These are phyloP conservation scores for Dipodascus geniculatus DNA, from an alignment of 805 yeast genomes.

Conservation along the genomic window DNA sequence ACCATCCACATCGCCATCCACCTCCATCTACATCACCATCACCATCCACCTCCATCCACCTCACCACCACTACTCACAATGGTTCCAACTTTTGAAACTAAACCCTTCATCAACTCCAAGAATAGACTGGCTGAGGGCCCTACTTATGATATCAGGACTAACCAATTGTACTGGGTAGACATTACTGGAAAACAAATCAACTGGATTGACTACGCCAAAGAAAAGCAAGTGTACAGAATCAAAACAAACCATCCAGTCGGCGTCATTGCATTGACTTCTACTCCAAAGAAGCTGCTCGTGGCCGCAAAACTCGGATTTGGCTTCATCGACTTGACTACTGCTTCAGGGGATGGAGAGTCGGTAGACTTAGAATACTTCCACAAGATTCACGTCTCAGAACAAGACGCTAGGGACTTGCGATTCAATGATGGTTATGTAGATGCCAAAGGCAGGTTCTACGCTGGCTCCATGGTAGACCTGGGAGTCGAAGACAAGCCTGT, in stretches of 20 bases:
- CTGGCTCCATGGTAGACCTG: conserved; percentile 54
- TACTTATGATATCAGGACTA: conserved; percentile 19
- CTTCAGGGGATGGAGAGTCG: conserved; percentile 20
- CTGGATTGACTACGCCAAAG: conserved; percentile 14
- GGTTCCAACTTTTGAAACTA: neutral
- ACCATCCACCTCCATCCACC: too few relatives aligned
- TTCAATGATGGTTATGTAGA: conserved; percentile 81
- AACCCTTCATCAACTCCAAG: neutral
- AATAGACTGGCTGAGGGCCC: conserved; percentile 22
- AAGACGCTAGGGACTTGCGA: conserved; percentile 26
- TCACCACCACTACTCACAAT: neutral
- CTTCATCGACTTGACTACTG: conserved; percentile 32
- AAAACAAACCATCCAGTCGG: conserved; percentile 44
- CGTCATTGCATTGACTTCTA: conserved; percentile 53
- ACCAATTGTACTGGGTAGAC: conserved; percentile 24
- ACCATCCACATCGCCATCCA: too few relatives aligned
- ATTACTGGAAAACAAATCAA: conserved; percentile 17
- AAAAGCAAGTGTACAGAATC: conserved; percentile 26
- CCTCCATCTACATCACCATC: too few relatives aligned
- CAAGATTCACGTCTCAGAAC: conserved; percentile 12
- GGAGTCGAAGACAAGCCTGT: conserved; percentile 19
- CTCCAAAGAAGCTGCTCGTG: conserved; percentile 40
- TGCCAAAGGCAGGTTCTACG: conserved; percentile 63
- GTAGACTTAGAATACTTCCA: conserved; percentile 24
- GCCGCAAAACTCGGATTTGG: conserved; percentile 62